A percentile compares a stretch with the other conserved stretches of the same genome.
Conservation (phyloP, 2,329 filamentous ascomycete species). For the Sporothrix dimorphospora region DNA sequence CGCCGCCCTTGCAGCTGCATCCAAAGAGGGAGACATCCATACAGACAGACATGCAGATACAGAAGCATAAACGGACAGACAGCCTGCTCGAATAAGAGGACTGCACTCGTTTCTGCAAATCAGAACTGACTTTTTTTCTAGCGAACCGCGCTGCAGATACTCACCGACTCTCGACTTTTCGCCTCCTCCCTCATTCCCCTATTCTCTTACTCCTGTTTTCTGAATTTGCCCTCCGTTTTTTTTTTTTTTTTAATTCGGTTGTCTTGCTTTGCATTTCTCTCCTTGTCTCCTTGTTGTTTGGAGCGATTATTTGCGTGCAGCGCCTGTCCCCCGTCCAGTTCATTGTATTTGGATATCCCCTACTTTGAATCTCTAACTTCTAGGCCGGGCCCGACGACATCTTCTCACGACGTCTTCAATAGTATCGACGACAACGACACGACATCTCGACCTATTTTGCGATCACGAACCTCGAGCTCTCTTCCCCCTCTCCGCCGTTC, state of each 20-base stretch:
- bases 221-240: neutral
- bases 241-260: neutral
- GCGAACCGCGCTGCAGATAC: constrained; percentile 25
- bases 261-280: neutral
- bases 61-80: neutral
- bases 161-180: constrained; percentile 25
- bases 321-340: neutral
- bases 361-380: neutral
- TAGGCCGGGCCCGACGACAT: constrained; percentile 9
- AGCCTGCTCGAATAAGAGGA: neutral
- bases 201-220: neutral
- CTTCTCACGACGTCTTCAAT: neutral
- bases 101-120: neutral
- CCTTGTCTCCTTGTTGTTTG: neutral
- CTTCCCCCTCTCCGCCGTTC: neutral
- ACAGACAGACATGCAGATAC: constrained; percentile 6
- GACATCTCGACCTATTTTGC: constrained; percentile 11
- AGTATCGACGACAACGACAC: neutral
- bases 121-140: constrained; percentile 20
- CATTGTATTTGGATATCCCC: neutral
- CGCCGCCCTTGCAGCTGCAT: constrained; percentile 32
- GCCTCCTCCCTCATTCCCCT: neutral
- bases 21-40: constrained; percentile 16
- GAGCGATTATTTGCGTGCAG: neutral
- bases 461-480: neutral